A percentile compares a stretch with the other conserved stretches of the same genome.
phyloP scores from a whole-genome alignment of 129 eudicot genomes.

The Flaveria sonorensis region DNA sequence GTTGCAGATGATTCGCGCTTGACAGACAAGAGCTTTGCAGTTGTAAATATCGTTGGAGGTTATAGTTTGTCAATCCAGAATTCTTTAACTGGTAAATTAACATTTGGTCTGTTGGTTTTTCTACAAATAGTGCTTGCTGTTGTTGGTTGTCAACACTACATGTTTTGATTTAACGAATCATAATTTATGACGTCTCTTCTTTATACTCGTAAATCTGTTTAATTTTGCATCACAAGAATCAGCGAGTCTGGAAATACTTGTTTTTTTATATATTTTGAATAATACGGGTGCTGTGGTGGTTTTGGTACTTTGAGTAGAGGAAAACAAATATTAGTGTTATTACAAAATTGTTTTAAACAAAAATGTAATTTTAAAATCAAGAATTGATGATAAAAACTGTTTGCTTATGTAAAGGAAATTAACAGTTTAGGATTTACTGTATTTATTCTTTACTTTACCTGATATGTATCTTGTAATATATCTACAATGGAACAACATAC shows the following conservation, averaged over 20 bases:
- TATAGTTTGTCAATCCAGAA: conserved; percentile 23
- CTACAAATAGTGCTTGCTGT: conserved; percentile 20
- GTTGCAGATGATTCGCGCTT: conserved; percentile 72
- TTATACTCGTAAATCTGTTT: background rate
- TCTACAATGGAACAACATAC: too few species aligned
- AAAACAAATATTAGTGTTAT: too few species aligned
- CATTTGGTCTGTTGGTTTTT: conserved; percentile 17
- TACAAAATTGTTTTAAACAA: too few species aligned
- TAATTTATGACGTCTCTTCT: background rate
- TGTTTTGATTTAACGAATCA: background rate
- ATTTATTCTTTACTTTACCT: too few species aligned
- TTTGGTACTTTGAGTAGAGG: background rate
- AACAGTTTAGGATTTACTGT: too few species aligned
- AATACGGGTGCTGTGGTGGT: background rate
- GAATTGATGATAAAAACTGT: too few species aligned
- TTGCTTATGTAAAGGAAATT: too few species aligned
- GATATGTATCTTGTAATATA: too few species aligned
- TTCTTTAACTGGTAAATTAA: conserved; percentile 17
- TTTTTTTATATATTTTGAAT: background rate
- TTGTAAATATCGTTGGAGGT: conserved; percentile 34
- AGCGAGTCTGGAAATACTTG: too few species aligned
- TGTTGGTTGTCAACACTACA: conserved; percentile 26
- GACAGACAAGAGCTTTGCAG: conserved; percentile 41
- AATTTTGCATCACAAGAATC: background rate
- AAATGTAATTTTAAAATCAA: too few species aligned